Evolutionary conservation across 1,284 basidiomycete genomes (phyloP).

Genomic region (Heterobasidion annosum): DNA sequence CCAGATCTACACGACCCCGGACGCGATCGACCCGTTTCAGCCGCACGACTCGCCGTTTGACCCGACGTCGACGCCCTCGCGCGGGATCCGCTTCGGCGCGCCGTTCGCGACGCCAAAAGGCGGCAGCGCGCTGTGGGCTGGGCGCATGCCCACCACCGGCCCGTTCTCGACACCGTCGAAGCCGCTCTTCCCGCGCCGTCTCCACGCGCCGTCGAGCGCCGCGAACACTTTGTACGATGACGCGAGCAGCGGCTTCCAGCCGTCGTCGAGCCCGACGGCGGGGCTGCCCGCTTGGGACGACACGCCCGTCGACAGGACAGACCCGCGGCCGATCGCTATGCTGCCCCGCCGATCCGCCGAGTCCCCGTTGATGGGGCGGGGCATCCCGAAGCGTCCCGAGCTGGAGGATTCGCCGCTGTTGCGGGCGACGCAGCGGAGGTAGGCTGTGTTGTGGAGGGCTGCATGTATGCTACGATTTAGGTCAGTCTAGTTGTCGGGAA

Average conservation of each 20-base stretch:
- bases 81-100: conserved; percentile 50
- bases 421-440: background rate
- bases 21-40: conserved; percentile 24
- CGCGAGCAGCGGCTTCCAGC: too few relatives aligned
- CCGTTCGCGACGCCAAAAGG: conserved; percentile 51
- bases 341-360: conserved; percentile 13
- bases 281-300: conserved; percentile 18
- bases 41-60: conserved; percentile 54
- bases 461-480: too few relatives aligned
- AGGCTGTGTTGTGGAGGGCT: too few relatives aligned
- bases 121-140: conserved; percentile 18
- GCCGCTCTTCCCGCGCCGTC: background rate
- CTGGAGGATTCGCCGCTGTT: conserved; percentile 5
- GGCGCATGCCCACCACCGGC: conserved; percentile 27
- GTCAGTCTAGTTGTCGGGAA: too few relatives aligned
- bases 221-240: background rate
- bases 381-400: background rate
- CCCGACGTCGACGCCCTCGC: conserved; percentile 64
- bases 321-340: conserved; percentile 9
- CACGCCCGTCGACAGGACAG: conserved; percentile 21
- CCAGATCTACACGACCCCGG: conserved; percentile 39
- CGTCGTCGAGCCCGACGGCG: background rate
- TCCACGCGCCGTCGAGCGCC: background rate
- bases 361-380: conserved; percentile 15
- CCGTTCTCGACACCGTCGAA: conserved; percentile 17